Evolutionary conservation across 2,329 filamentous ascomycete genomes (phyloP).

Genomic region (Botrytis hyacinthi): DNA sequence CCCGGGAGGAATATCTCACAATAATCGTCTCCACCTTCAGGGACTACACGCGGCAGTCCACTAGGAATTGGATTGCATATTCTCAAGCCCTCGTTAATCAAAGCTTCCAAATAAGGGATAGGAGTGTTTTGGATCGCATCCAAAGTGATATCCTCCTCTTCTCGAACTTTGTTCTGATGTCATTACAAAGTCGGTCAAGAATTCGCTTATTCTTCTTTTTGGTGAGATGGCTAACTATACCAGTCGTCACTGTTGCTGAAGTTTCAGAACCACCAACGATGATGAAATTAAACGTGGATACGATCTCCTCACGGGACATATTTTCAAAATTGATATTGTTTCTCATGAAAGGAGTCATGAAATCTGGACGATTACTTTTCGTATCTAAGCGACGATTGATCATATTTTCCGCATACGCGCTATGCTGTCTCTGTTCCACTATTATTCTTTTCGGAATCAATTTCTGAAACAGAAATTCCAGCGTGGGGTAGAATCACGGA

Average conservation of each 20-base stretch:
- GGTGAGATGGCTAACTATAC: conserved; percentile 29
- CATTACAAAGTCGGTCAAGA: conserved; percentile 39
- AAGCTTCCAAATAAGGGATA: not conserved
- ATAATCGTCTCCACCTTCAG: not conserved
- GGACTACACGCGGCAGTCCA: conserved; percentile 9
- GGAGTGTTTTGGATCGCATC: conserved; percentile 28
- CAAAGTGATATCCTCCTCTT: conserved; percentile 40
- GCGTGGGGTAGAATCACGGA: conserved; percentile 23
- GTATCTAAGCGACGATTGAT: conserved; percentile 17
- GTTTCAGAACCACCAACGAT: conserved; percentile 24
- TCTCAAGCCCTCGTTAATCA: conserved; percentile 9
- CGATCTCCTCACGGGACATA: conserved; percentile 17
- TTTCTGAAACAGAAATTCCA: conserved; percentile 20
- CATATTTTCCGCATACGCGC: conserved; percentile 27
- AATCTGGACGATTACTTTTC: conserved; percentile 38
- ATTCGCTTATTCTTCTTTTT: conserved; percentile 34
- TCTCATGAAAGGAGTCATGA: conserved; percentile 34
- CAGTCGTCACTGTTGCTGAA: conserved; percentile 24
- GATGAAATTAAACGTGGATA: conserved; percentile 12
- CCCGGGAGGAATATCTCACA: conserved; percentile 15
- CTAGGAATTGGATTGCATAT: conserved; percentile 10
- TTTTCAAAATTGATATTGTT: conserved; percentile 28
- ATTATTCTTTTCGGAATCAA: conserved; percentile 15
- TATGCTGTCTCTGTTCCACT: conserved; percentile 25
- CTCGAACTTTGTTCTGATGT: conserved; percentile 43